A percentile compares a stretch with the other conserved stretches of the same genome.
phyloP scores from a whole-genome alignment of 441 rosid species.

The Euphorbia celastroides region DNA sequence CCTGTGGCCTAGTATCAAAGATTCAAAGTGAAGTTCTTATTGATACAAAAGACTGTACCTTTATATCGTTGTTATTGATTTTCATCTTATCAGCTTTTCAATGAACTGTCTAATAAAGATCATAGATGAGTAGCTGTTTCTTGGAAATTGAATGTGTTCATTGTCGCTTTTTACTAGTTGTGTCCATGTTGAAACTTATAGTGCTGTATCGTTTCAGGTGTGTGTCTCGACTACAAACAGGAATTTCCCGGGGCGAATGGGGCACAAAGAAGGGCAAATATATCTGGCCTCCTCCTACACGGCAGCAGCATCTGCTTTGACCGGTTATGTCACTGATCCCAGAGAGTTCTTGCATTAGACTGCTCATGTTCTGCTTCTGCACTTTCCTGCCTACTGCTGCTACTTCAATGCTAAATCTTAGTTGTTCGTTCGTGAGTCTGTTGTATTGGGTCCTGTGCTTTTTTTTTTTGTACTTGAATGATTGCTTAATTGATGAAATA shows the following conservation, averaged over 20 bases:
- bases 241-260: slow-evolving; percentile 98
- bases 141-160: neutral
- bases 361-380: neutral
- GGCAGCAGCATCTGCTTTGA: too few species aligned
- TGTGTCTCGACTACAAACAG: slow-evolving; percentile 93
- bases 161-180: neutral
- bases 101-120: neutral
- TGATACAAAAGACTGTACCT: neutral
- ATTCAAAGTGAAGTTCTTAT: neutral
- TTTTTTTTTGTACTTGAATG: neutral
- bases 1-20: too few species aligned
- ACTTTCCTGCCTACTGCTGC: neutral
- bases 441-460: neutral
- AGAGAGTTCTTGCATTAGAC: slow-evolving; percentile 78
- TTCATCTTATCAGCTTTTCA: too few species aligned
- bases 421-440: too few species aligned
- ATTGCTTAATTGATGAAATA: slow-evolving; percentile 1
- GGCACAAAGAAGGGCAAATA: slow-evolving; percentile 99
- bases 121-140: neutral
- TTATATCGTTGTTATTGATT: neutral
- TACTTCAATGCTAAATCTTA: neutral
- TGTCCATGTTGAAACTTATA: neutral
- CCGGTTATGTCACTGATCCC: slow-evolving; percentile 88
- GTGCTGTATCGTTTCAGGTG: slow-evolving; percentile 40
- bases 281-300: too few species aligned